These are phyloP conservation scores for Tylopilus sp. DNA, from an alignment of 1,284 basidiomycete genomes.

Conservation along the genomic window DNA sequence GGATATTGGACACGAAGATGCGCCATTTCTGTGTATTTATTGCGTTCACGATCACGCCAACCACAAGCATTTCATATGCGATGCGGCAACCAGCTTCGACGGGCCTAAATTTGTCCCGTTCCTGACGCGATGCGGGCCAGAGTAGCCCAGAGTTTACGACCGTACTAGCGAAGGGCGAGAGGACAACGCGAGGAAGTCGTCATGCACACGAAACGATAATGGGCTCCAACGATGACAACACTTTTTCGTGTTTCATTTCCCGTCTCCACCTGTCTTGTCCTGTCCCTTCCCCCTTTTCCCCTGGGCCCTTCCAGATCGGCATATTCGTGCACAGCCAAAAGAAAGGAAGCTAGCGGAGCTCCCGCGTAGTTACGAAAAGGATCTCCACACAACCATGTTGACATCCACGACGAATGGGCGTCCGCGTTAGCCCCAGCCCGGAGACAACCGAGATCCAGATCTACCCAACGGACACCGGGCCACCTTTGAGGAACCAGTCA, in stretches of 20 bases:
- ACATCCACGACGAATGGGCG: not conserved
- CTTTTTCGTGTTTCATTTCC: conserved; percentile 2
- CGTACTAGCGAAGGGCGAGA: not conserved
- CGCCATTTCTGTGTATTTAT: conserved; percentile 9
- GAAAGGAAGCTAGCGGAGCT: conserved; percentile 1
- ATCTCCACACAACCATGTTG: not conserved
- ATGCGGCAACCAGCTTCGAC: not conserved
- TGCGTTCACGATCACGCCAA: not conserved
- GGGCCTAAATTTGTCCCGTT: conserved; percentile 12
- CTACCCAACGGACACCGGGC: not conserved
- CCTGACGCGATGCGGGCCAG: not conserved
- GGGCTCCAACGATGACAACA: not conserved
- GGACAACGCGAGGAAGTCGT: not conserved
- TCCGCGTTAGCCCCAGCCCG: not conserved
- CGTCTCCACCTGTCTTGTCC: not conserved
- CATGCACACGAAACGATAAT: conserved; percentile 1
- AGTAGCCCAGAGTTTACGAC: not conserved
- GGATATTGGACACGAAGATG: not conserved
- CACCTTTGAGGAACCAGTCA: not conserved
- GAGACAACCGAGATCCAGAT: conserved; percentile 20
- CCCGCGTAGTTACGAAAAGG: not conserved
- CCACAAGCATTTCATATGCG: not conserved
- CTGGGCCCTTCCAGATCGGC: conserved; percentile 11
- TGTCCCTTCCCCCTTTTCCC: not conserved
- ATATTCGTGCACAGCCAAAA: not conserved